Percentiles rank a stretch among this genome's conserved stretches.
phyloP scores from a whole-genome alignment of 345 rosid genomes.

The Brassica carinata region DNA sequence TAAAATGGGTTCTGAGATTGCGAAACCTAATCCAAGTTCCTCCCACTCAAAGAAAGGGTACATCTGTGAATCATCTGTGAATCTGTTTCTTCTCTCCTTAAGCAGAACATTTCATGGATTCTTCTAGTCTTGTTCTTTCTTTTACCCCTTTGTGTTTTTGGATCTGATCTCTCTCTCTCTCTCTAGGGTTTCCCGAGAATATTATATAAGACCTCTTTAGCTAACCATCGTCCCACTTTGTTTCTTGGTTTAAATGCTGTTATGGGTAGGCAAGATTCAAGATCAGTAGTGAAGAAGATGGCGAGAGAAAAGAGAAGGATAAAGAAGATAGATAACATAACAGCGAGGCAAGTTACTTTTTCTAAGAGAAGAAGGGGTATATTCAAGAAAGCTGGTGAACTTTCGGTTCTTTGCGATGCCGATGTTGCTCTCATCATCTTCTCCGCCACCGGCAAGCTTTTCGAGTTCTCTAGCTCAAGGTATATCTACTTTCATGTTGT shows the following conservation, averaged over 20 bases:
- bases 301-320: conserved; percentile 67
- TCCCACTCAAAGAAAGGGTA: conserved; percentile 25
- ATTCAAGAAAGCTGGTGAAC: conserved; percentile 73
- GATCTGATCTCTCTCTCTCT: conserved; percentile 26
- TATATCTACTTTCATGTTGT: conserved; percentile 20
- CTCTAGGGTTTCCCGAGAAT: conserved; percentile 39
- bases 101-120: neutral
- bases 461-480: conserved; percentile 63
- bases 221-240: conserved; percentile 1
- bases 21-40: conserved; percentile 27
- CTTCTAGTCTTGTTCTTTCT: neutral
- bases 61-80: conserved; percentile 12
- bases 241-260: neutral
- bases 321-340: conserved; percentile 60
- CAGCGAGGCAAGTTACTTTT: conserved; percentile 73
- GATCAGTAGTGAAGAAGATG: conserved; percentile 41
- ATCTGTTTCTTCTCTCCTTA: conserved; percentile 13
- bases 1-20: conserved; percentile 23
- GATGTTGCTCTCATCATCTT: conserved; percentile 68
- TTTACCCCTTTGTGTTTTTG: conserved; percentile 4
- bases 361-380: conserved; percentile 69
- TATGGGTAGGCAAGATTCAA: conserved; percentile 18
- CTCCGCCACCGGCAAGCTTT: conserved; percentile 68
- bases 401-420: conserved; percentile 68
- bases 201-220: neutral